Evolutionary conservation across 1,139 yeast genomes (phyloP).

Genomic region (Sugiyamaella sp.): DNA sequence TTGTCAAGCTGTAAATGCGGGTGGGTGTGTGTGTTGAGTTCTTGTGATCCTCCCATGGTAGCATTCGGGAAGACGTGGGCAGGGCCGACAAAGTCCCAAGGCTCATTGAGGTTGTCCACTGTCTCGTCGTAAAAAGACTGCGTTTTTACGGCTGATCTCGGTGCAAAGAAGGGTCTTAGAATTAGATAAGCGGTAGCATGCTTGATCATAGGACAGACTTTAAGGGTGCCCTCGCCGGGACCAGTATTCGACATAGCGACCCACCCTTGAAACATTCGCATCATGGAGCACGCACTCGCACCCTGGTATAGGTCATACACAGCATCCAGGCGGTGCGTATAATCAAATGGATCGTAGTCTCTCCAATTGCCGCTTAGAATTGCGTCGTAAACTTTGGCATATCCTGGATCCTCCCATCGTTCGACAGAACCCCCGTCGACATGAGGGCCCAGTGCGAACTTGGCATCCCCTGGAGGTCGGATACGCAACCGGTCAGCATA

Average conservation of each 20-base stretch:
- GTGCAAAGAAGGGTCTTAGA: conserved; percentile 49
- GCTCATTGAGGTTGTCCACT: neutral
- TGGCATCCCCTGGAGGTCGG: conserved; percentile 48
- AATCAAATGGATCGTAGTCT: conserved; percentile 50
- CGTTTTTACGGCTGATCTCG: neutral
- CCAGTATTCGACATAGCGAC: conserved; percentile 44
- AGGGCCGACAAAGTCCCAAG: conserved; percentile 14
- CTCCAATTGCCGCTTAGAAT: conserved; percentile 53
- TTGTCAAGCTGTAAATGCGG: conserved; percentile 36
- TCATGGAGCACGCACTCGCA: conserved; percentile 44
- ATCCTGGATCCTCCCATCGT: conserved; percentile 51
- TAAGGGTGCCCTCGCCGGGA: conserved; percentile 50
- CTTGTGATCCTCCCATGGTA: conserved; percentile 42
- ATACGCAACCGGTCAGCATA: conserved; percentile 62
- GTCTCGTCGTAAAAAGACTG: conserved; percentile 11
- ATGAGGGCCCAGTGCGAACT: conserved; percentile 47
- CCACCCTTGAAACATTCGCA: conserved; percentile 46
- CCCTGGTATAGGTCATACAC: conserved; percentile 45
- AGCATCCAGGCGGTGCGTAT: conserved; percentile 46
- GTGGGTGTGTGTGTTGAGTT: conserved; percentile 35
- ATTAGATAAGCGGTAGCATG: conserved; percentile 47
- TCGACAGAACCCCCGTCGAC: conserved; percentile 53
- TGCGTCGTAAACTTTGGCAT: conserved; percentile 46
- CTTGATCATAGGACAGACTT: conserved; percentile 43
- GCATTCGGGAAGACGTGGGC: conserved; percentile 27